These are phyloP conservation scores for Trichoderma asperelloides DNA, from an alignment of 495 filamentous ascomycete genomes.

Conservation along the genomic window DNA sequence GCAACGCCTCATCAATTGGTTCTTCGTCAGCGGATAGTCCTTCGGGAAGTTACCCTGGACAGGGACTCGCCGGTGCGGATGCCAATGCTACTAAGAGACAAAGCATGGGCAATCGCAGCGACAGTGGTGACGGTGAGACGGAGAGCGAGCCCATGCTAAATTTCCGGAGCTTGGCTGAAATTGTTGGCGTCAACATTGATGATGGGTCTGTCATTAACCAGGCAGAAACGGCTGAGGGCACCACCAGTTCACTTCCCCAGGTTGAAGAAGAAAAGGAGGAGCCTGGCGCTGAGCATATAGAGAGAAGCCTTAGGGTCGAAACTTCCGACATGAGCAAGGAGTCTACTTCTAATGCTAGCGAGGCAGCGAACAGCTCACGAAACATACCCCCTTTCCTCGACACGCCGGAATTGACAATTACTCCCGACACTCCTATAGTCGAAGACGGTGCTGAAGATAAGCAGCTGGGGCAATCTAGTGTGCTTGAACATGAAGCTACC, in stretches of 20 bases:
- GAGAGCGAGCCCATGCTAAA: conserved; percentile 78
- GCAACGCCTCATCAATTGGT: conserved; percentile 70
- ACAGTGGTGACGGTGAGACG: conserved; percentile 34
- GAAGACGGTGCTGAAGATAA: conserved; percentile 6
- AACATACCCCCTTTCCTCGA: not conserved
- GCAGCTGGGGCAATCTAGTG: not conserved
- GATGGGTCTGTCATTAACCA: conserved; percentile 13
- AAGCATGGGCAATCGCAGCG: conserved; percentile 30
- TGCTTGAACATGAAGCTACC: not conserved
- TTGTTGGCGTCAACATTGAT: conserved; percentile 57
- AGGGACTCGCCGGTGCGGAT: conserved; percentile 34
- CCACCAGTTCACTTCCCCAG: not conserved
- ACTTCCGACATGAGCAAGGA: not conserved
- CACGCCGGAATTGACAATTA: not conserved
- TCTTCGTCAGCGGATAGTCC: conserved; percentile 64
- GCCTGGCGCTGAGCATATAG: conserved; percentile 20
- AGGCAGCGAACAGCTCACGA: not conserved
- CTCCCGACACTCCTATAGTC: not conserved
- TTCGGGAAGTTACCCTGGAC: conserved; percentile 42
- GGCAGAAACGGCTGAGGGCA: not conserved
- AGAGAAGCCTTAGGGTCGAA: conserved; percentile 12
- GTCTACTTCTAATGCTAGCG: not conserved
- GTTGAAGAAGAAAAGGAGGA: conserved; percentile 6
- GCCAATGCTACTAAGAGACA: conserved; percentile 32
- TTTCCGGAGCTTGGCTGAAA: conserved; percentile 77